Base-by-base conservation (phyloP, 2,329 filamentous ascomycete species). In the Nigrograna mackinnonii region DNA sequence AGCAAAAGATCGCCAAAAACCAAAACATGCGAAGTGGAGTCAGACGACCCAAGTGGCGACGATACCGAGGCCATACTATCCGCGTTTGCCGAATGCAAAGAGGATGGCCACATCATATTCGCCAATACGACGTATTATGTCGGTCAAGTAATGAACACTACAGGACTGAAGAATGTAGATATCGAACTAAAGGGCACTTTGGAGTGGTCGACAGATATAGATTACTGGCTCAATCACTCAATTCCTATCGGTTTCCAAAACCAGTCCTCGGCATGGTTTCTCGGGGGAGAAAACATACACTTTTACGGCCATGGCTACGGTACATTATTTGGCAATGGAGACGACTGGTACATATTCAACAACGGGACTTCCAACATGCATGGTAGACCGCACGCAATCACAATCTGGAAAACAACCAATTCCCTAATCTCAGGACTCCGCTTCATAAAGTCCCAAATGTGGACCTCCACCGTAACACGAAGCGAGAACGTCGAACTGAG, bases 391-490 rank as follows among this genome's bases (percentile, higher is more conserved):
- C 76, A 79, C 39, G 69, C 70, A 6, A 74, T 83, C 49, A 80
- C 76, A 14, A 72, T 83, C 53, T 73, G 65, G 14, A 64, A 68
- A 3, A 67, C 78, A 3, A 75, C 62, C 4, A 75, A 82, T 53
- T 75, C 75, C 1, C 56, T 75, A 3, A 66, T 83, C 11, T 62
- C 67, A 26, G 71, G 77, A 3, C 45, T 83, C 13, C 67, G 68
- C 2, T 82, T 80, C 47, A 62, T 83, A 6, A 74, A 79, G 46
- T 79, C 74, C 46, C 80, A 83, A 62, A 83, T 84, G 80, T 84
- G 80, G 75, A 62, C 77, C 0, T 76, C 82, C 71, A 75, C 76
- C 1, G 70, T 80, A 21, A 77, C 76, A 7, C 64, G 76, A 55
- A 76, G 75, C 3, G 46, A 72, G 5, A 62, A 76, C 36, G 61